Evolutionary conservation across 495 filamentous ascomycete genomes (phyloP), one percentile per base, ranked within the genome.

Genomic region (Terfezia claveryi): DNA sequence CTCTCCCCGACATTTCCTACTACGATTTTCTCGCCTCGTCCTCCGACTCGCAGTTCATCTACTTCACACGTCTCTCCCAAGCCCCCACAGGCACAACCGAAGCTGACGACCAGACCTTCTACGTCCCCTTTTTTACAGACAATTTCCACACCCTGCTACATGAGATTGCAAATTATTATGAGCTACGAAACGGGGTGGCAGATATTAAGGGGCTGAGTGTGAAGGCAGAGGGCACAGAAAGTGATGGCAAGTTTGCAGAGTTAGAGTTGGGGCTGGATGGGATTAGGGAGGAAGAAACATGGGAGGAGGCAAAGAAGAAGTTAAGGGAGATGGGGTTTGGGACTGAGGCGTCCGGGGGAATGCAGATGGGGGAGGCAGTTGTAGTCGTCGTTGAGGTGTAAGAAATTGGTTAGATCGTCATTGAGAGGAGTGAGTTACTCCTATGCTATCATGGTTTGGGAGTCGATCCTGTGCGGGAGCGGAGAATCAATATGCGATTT

Each of bases 41-140:
- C 49, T 59, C 54, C 36, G 38, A 63, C 11, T 56, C 59, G 4
- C 41, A 46, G 17, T 46, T 46, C 41, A 46, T 46, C 41, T 46
- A 46, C 41, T 46, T 46, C 41, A 46, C 41, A 14, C 41, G 41
- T 20, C 41, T 46, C 4, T 46, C 41, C 41, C 41, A 3, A 46
- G 41, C 2, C 8, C 41, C 41, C 41, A 1, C 41, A 14, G 4
- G 8, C 12, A 46, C 12, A 14, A 6, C 41, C 12, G 17, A 46
- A 14, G 41, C 41, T 20, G 41, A 46, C 12, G 41, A 46, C 14
- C 41, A 46, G 3, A 14, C 12, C 2, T 46, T 46, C 41, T 46
- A 46, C 41, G 41, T 46, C 41, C 41, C 41, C 1, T 46, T 46
- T 17, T 38, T 52, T 8, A 63, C n/a, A 38, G 56, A 50, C n/a